Base-by-base conservation (phyloP, 805 yeast genomes). In the Yarrowia yakushimensis region DNA sequence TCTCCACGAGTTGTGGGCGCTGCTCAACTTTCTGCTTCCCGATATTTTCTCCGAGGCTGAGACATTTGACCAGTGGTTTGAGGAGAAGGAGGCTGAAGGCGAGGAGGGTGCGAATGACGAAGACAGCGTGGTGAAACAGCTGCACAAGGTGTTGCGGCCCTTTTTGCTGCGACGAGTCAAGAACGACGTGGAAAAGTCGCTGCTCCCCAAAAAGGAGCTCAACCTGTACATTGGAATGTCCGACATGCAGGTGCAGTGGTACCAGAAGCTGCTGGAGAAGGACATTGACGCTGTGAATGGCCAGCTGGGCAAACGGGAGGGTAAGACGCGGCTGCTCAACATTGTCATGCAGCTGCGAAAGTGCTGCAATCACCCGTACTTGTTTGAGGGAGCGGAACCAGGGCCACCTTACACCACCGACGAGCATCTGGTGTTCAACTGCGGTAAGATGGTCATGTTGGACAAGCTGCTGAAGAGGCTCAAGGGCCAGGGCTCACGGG, bases 371-470 rank as follows among this genome's bases (percentile, higher is more conserved):
- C 99, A 94, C 75, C 98, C 98, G 0, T 93, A 94, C 73, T 77
- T 93, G 62, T 94, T 94, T 70, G 98, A 93, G 72, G 98, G 99
- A n/a, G 99, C 98, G 1, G 98, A 92, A 74, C 98, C 97, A 0
- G 98, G 98, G 10, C 98, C 98, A 0, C 98, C 98, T 0, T 93
- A 80, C 70, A 93, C 97, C 1, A 93, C 96, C 0, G 97, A 91
- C 73, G 97, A 92, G 73, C 98, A 93, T 75, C 79, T 93, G 66
- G 86, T 92, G n/a, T 85, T 69, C 77, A 93, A 93, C 72, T 81
- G 96, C 7, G 97, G 96, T 30, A 92, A 92, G 72, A 88, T 92
- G 92, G 81, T 88, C 61, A 89, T 93, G 34, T 76, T 92, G 63
- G 98, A 92, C 72, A 90, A 90, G 70, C 77, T 92, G 70, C 76